These are phyloP conservation scores for Podaxis rugospora DNA, from an alignment of 768 basidiomycete species.

Conservation along the genomic window DNA sequence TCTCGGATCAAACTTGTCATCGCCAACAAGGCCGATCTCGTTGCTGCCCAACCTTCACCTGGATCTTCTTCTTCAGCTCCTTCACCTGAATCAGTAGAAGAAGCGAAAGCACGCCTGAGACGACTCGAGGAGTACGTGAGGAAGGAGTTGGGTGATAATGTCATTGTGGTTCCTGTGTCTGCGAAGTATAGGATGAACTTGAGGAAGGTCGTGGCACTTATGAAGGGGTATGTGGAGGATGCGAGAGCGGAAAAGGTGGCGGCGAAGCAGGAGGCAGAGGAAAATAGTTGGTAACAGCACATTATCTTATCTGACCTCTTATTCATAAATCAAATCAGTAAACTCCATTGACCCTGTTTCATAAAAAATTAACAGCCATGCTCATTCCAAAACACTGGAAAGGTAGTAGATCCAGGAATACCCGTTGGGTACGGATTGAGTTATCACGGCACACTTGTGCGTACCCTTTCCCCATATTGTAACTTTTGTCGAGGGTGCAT, in stretches of 20 bases:
- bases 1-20: slow-evolving; percentile 74
- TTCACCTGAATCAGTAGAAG: slow-evolving; percentile 41
- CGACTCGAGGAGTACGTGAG: slow-evolving; percentile 54
- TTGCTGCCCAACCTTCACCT: slow-evolving; percentile 35
- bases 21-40: slow-evolving; percentile 92
- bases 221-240: slow-evolving; percentile 62
- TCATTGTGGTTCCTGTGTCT: slow-evolving; percentile 79
- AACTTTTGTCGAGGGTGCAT: neutral
- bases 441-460: neutral
- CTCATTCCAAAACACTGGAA: neutral
- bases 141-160: slow-evolving; percentile 36
- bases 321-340: neutral
- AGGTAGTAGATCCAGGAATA: neutral
- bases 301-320: neutral
- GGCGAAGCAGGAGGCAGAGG: slow-evolving; percentile 9
- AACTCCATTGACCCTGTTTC: no score
- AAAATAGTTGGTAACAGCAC: slow-evolving; percentile 12
- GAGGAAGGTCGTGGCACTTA: slow-evolving; percentile 56
- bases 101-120: slow-evolving; percentile 52
- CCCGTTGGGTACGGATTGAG: neutral
- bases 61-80: slow-evolving; percentile 23
- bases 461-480: neutral
- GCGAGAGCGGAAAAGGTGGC: slow-evolving; percentile 19
- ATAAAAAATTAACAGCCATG: no score
- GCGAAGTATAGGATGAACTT: slow-evolving; percentile 87